Percentiles rank a stretch among this genome's conserved stretches.
Conservation (phyloP, 495 filamentous ascomycete genomes). For the Aspergillus hancockii region DNA sequence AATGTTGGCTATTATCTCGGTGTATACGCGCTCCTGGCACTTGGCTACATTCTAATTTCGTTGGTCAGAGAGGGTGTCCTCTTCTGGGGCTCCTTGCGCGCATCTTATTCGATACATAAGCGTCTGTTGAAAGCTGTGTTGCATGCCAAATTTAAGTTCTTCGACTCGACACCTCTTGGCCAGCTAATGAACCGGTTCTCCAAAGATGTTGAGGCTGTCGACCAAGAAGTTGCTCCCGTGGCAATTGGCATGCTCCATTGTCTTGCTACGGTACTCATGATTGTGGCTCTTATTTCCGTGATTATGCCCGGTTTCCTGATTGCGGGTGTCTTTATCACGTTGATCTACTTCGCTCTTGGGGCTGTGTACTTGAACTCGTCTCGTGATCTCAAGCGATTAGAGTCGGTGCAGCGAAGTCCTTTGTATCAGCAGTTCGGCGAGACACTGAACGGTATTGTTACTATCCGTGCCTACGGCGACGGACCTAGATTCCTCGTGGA, state of each 20-base stretch:
- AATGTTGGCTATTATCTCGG: constrained; percentile 81
- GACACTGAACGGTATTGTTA: constrained; percentile 93
- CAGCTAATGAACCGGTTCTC: constrained; percentile 99
- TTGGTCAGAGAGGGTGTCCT: constrained; percentile 79
- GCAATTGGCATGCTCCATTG: constrained; percentile 74
- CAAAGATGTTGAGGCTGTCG: constrained; percentile 92
- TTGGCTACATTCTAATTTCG: constrained; percentile 72
- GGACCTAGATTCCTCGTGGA: constrained; percentile 91
- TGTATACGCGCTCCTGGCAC: constrained; percentile 77
- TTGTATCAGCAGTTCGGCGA: constrained; percentile 99
- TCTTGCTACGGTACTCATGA: constrained; percentile 77
- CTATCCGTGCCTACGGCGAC: constrained; percentile 95
- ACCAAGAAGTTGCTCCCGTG: constrained; percentile 93
- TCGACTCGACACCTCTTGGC: constrained; percentile 93
- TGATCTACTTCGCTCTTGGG: constrained; percentile 80
- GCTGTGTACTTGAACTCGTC: constrained; percentile 89
- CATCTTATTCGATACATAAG: constrained; percentile 82
- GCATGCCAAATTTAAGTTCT: constrained; percentile 93
- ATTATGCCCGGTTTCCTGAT: constrained; percentile 94
- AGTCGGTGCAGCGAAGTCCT: constrained; percentile 92
- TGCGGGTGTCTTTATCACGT: constrained; percentile 80
- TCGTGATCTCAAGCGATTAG: constrained; percentile 88
- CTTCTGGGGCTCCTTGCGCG: constrained; percentile 89
- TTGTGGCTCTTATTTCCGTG: constrained; percentile 84
- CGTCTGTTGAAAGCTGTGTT: constrained; percentile 76